Conservation (phyloP, 192 early-diverging fungal species). For the Chytriomyces sp. region DNA sequence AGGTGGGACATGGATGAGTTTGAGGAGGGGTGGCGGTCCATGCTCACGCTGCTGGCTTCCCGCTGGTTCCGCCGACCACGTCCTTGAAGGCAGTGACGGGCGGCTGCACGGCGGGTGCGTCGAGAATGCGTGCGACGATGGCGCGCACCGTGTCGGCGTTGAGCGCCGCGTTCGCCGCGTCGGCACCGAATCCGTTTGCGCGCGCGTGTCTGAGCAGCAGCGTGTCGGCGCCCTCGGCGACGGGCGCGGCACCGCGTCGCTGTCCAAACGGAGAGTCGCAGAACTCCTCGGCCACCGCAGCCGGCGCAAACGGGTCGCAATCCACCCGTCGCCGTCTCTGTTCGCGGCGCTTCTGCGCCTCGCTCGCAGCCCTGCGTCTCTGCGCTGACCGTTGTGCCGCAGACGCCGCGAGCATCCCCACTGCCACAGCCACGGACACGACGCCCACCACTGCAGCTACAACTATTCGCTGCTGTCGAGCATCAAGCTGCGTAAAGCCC, state of each 20-base stretch:
- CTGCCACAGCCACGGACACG: neutral
- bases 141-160: neutral
- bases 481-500: neutral
- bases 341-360: neutral
- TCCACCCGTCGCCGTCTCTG: neutral
- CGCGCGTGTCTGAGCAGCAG: neutral
- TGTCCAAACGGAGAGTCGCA: neutral
- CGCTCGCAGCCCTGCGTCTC: neutral
- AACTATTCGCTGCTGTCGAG: neutral
- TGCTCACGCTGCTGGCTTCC: neutral
- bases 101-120: neutral
- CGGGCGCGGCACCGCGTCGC: neutral
- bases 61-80: conserved; percentile 1
- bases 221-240: neutral
- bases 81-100: conserved; percentile 15
- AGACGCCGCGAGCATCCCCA: neutral
- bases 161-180: neutral
- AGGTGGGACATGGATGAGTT: neutral
- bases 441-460: neutral
- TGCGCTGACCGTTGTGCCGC: neutral
- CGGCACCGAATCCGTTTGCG: neutral
- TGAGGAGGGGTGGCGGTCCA: neutral
- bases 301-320: neutral
- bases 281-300: neutral
- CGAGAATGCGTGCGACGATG: conserved; percentile 12